Conservation (phyloP, 164 flowering plant species). For the Berberis vulgaris region DNA sequence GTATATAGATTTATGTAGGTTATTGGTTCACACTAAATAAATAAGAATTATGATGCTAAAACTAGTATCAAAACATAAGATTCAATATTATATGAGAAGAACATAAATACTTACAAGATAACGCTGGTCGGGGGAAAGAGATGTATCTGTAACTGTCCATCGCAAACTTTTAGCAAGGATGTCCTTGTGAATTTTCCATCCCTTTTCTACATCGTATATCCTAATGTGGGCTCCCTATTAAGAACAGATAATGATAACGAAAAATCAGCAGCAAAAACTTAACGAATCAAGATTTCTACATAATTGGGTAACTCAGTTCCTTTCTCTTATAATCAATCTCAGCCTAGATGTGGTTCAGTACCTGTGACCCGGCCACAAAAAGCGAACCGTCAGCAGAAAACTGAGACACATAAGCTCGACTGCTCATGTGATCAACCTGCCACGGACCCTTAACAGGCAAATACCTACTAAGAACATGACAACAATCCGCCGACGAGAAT, state of each 20-base stretch:
- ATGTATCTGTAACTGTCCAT: constrained; percentile 92
- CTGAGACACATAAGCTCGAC: constrained; percentile 81
- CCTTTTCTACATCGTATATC: constrained; percentile 72
- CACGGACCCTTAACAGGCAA: constrained; percentile 72
- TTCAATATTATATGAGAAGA: neutral
- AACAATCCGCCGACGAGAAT: constrained; percentile 64
- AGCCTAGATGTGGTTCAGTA: constrained; percentile 11
- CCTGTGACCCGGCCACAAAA: constrained; percentile 60
- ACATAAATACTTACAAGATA: constrained; percentile 40
- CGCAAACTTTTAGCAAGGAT: constrained; percentile 69
- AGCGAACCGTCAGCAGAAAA: constrained; percentile 80
- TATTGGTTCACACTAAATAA: too few species aligned
- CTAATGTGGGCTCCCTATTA: constrained; percentile 71
- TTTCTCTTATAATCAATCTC: neutral
- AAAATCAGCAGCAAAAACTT: too few species aligned
- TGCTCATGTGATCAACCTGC: constrained; percentile 47
- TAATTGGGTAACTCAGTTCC: too few species aligned
- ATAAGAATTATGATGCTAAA: too few species aligned
- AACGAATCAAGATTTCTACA: too few species aligned
- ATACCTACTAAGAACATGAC: constrained; percentile 67
- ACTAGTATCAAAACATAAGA: neutral
- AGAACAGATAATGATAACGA: neutral
- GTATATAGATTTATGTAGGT: too few species aligned
- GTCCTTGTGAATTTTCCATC: constrained; percentile 83
- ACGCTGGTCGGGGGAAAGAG: constrained; percentile 83